Percentiles rank a stretch among this genome's conserved stretches.
phyloP scores from a whole-genome alignment of 2,329 filamentous ascomycete species.

The Diaporthe helianthi region DNA sequence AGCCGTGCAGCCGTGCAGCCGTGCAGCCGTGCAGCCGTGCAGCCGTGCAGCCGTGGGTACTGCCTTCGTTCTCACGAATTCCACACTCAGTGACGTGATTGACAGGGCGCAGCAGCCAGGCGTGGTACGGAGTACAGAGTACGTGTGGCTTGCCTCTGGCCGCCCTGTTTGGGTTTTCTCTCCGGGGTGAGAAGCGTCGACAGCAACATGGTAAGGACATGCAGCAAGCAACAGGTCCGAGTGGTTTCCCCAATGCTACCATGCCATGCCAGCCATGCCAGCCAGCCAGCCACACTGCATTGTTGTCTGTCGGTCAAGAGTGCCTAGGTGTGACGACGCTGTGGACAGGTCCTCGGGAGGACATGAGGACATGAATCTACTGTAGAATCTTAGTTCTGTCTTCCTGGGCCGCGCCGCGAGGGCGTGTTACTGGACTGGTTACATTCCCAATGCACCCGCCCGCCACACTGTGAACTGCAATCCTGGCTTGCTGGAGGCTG shows the following conservation, averaged over 20 bases:
- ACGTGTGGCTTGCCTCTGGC: neutral
- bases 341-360: no score
- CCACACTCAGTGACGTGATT: slow-evolving; percentile 4
- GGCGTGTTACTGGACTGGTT: slow-evolving; percentile 3
- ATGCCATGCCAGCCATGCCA: no score
- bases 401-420: slow-evolving; percentile 4
- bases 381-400: slow-evolving; percentile 16
- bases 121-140: neutral
- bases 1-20: no score
- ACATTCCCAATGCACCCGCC: neutral
- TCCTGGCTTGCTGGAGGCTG: no score
- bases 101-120: slow-evolving; percentile 9
- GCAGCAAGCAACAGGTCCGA: slow-evolving; percentile 3
- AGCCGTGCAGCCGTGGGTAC: neutral
- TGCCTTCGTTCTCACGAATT: neutral
- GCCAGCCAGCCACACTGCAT: neutral
- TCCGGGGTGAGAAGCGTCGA: neutral
- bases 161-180: slow-evolving; percentile 1
- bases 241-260: neutral
- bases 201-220: neutral
- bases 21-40: no score
- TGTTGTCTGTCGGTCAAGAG: neutral
- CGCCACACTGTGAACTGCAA: neutral
- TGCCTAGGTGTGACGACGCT: neutral
- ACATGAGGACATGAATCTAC: slow-evolving; percentile 15